These are phyloP conservation scores for Debaryomycetaceae sp. DNA, from an alignment of 1,139 yeast species.

Conservation along the genomic window DNA sequence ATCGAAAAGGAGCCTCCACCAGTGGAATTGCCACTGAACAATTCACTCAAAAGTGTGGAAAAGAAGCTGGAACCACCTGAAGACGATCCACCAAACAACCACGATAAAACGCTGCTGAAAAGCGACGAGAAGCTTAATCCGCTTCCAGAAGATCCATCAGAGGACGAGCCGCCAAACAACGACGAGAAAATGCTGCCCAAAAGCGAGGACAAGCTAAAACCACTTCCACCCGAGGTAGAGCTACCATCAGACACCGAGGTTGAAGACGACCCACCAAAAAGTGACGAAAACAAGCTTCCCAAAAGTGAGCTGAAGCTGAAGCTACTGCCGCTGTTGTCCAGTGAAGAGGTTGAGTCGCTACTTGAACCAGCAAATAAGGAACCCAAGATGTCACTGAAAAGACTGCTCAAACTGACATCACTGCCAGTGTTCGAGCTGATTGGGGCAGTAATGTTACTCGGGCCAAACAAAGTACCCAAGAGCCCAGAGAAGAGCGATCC, in stretches of 20 bases:
- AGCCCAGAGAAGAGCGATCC: slow-evolving; percentile 10
- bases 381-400: slow-evolving; percentile 12
- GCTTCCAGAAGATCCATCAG: slow-evolving; percentile 6
- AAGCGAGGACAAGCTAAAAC: slow-evolving; percentile 10
- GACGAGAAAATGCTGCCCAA: slow-evolving; percentile 6
- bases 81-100: slow-evolving; percentile 8
- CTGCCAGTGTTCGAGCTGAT: slow-evolving; percentile 2
- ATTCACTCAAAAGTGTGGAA: slow-evolving; percentile 5
- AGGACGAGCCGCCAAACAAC: slow-evolving; percentile 12
- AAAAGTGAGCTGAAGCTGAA: slow-evolving; percentile 9
- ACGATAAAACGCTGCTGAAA: slow-evolving; percentile 9
- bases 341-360: too few relatives aligned
- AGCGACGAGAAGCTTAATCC: slow-evolving; percentile 7
- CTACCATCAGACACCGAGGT: neutral
- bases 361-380: slow-evolving; percentile 12
- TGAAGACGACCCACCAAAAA: slow-evolving; percentile 9
- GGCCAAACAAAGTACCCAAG: slow-evolving; percentile 12
- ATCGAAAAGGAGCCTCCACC: slow-evolving; percentile 4
- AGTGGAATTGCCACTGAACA: slow-evolving; percentile 6
- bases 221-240: slow-evolving; percentile 4
- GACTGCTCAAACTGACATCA: slow-evolving; percentile 11
- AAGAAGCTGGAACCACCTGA: slow-evolving; percentile 4
- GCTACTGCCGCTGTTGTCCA: slow-evolving; percentile 3
- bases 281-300: slow-evolving; percentile 6
- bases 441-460: slow-evolving; percentile 10